phyloP scores from a whole-genome alignment of 306 rosid genomes.

The Casuarina equisetifolia region DNA sequence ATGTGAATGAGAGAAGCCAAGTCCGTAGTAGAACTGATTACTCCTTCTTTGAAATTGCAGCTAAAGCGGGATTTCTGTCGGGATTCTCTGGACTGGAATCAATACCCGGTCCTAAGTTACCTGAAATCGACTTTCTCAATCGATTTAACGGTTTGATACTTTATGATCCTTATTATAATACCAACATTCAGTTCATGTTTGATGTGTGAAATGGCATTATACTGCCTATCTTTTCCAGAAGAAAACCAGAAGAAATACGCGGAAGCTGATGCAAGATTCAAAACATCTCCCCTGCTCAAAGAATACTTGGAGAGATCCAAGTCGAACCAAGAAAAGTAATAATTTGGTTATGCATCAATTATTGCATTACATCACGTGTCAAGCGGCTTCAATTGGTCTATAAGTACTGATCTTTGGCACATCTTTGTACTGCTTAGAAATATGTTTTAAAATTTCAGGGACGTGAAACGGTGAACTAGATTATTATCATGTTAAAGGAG shows the following conservation, averaged over 20 bases:
- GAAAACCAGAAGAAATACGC: conserved; percentile 88
- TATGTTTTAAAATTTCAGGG: not conserved
- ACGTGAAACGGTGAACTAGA: not conserved
- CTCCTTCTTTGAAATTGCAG: conserved; percentile 40
- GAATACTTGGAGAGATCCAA: conserved; percentile 73
- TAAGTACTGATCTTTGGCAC: not conserved
- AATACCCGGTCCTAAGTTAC: conserved; percentile 84
- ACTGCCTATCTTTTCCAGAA: conserved; percentile 48
- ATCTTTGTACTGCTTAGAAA: not conserved
- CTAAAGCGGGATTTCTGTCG: conserved; percentile 81
- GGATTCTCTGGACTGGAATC: conserved; percentile 87
- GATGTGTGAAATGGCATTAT: conserved; percentile 26
- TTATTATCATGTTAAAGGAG: not conserved
- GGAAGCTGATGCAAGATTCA: conserved; percentile 74
- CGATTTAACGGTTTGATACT: conserved; percentile 59
- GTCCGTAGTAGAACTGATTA: not conserved
- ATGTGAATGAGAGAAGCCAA: not conserved
- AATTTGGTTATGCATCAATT: not conserved
- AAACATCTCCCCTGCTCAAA: conserved; percentile 65
- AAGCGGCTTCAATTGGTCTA: not conserved
- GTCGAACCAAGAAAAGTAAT: conserved; percentile 84
- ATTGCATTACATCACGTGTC: not conserved
- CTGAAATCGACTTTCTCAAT: conserved; percentile 75
- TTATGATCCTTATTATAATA: not conserved
- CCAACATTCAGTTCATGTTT: conserved; percentile 14